phyloP scores from a whole-genome alignment of 2,329 filamentous ascomycete genomes.

The Stagonosporopsis chrysanthemi region DNA sequence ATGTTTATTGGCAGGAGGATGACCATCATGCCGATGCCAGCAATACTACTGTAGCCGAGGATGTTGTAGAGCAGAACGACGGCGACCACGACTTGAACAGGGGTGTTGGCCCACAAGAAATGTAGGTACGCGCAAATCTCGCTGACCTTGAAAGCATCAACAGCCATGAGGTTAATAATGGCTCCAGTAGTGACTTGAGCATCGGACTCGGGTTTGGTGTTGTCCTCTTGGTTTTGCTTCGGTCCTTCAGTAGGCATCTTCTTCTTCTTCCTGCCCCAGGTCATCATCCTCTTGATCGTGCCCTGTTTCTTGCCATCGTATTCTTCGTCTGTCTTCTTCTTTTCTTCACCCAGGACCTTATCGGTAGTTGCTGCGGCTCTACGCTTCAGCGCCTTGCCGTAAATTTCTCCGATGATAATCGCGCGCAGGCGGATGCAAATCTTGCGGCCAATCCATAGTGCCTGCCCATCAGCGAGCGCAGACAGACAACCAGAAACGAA shows the following conservation, averaged over 20 bases:
- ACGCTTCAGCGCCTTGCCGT: slow-evolving; percentile 90
- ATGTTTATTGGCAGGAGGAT: slow-evolving; percentile 91
- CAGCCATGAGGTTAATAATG: slow-evolving; percentile 99
- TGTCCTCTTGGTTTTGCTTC: slow-evolving; percentile 43
- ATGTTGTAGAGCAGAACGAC: slow-evolving; percentile 85
- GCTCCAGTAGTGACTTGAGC: slow-evolving; percentile 91
- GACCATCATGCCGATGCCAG: slow-evolving; percentile 89
- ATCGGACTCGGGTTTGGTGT: slow-evolving; percentile 55
- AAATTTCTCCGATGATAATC: slow-evolving; percentile 96
- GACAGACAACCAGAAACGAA: slow-evolving; percentile 83
- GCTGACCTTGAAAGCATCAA: slow-evolving; percentile 98
- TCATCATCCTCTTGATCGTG: slow-evolving; percentile 56
- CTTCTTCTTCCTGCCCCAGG: slow-evolving; percentile 68
- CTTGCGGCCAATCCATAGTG: slow-evolving; percentile 91
- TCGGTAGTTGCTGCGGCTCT: slow-evolving; percentile 83
- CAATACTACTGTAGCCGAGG: slow-evolving; percentile 91
- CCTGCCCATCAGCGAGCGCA: slow-evolving; percentile 83
- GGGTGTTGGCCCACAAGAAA: slow-evolving; percentile 91
- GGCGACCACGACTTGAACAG: slow-evolving; percentile 84
- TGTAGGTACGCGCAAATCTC: slow-evolving; percentile 95
- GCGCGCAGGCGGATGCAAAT: slow-evolving; percentile 92
- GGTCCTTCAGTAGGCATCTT: slow-evolving; percentile 52
- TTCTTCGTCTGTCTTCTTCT: slow-evolving; percentile 53
- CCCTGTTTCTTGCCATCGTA: slow-evolving; percentile 45
- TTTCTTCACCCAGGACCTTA: slow-evolving; percentile 70